Conservation (phyloP, 192 early-diverging fungal species). For the Haplosporangium gracile region DNA sequence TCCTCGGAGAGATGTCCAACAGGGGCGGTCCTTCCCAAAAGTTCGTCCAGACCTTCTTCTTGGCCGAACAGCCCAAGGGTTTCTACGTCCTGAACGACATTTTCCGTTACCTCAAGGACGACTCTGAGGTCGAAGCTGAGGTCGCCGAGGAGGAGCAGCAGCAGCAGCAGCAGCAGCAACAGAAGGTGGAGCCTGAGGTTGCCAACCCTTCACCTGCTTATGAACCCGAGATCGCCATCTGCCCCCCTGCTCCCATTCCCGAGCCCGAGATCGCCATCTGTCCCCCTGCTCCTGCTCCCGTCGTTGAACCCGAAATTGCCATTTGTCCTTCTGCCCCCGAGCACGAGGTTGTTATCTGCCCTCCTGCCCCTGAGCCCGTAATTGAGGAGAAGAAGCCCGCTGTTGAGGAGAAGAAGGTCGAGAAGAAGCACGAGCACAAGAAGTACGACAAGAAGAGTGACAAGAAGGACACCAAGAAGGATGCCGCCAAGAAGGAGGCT, state of each 20-base stretch:
- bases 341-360: slow-evolving; percentile 7
- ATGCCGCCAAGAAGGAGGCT: slow-evolving; percentile 33
- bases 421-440: slow-evolving; percentile 32
- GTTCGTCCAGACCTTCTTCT: slow-evolving; percentile 93
- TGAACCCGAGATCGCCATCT: slow-evolving; percentile 14
- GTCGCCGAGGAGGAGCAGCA: slow-evolving; percentile 20
- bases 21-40: slow-evolving; percentile 82
- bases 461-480: slow-evolving; percentile 29
- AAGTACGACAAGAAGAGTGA: slow-evolving; percentile 31
- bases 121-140: slow-evolving; percentile 61
- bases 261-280: slow-evolving; percentile 6
- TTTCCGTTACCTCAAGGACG: slow-evolving; percentile 95
- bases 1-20: slow-evolving; percentile 93
- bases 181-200: slow-evolving; percentile 4
- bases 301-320: slow-evolving; percentile 5
- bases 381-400: slow-evolving; percentile 37
- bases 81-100: slow-evolving; percentile 96
- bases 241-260: slow-evolving; percentile 18
- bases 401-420: slow-evolving; percentile 28
- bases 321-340: slow-evolving; percentile 5
- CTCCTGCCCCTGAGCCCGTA: slow-evolving; percentile 42
- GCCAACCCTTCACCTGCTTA: slow-evolving; percentile 4
- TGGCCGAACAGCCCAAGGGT: slow-evolving; percentile 90
- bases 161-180: slow-evolving; percentile 9
- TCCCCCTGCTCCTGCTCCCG: slow-evolving; percentile 1